Evolutionary conservation across 2,329 filamentous ascomycete species (phyloP), one percentile per base, ranked within the genome.

Genomic region (Penicillium polonicum): DNA sequence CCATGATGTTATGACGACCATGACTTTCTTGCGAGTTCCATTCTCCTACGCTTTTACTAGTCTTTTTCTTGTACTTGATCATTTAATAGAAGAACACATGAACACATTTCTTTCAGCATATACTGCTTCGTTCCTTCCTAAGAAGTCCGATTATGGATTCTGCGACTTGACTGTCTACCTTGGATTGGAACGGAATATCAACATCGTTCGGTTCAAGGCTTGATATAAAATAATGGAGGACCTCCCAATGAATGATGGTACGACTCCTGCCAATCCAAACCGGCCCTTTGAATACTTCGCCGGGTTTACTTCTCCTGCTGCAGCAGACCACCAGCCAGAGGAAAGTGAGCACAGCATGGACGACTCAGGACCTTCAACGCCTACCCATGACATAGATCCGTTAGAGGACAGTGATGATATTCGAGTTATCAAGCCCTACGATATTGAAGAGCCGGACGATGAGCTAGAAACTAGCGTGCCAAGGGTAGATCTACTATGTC

Each of bases 341-440:
- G 46, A 49, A 43, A 64, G 53, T 49, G 59, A 51, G 15, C 54
- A 55, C 21, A 64, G 60, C 17, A 31, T 59, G 49, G 57, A 61
- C 12, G 62, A 46, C 13, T 60, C 59, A 10, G 55, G 45, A 2
- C 58, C 64, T 10, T 48, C 52, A 8, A 65, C 59, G 10, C 60
- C 62, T 41, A n/a, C 25, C n/a, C 33, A 60, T 6, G 15, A 49
- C 17, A 39, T 31, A 3, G 5, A 54, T 21, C 42, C 19, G 1
- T 19, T 51, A 19, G 53, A 52, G 5, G 13, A 74, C 31, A 63
- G 71, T 54, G 66, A 39, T 19, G 3, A 31, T 2, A 27, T 67
- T 13, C 67, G 73, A 54, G 65, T 74, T 4, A 62, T 78, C 21
- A 68, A 63, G 21, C 77, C 77, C 17, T 78, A 78, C 60, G 71